Base-by-base conservation (phyloP, 1,139 yeast genomes). In the Nakaseomyces sp. region DNA sequence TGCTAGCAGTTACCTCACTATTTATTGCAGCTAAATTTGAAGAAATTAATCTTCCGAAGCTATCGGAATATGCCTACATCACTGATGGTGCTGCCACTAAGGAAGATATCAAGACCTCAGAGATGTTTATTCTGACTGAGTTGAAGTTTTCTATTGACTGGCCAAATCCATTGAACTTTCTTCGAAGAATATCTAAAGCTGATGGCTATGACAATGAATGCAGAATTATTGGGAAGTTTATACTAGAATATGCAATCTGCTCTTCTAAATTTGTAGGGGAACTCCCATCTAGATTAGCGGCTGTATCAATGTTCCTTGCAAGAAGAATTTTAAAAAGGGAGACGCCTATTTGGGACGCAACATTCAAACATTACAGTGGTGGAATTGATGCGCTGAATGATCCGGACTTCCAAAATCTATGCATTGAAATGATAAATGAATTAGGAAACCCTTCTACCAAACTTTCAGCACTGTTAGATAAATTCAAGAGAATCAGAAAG, bases 11-110 rank as follows among this genome's bases (percentile, higher is more conserved):
- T 4, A 88, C 96, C 1, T 77, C 94, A 6, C 68, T 89, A 51
- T 85, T 88, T 64, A 82, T 89, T 49, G 96, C 97, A 26, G 95
- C 96, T 15, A 89, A 89, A 67, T 88, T 85, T 63, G 98, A 91
- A 67, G 98, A 91, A 67, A 95, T 91, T 29, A 85, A 83, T 61
- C 76, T 91, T 9, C 98, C 98, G 4, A 81, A 91, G 39, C 82
- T 91, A 41, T 78, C 82, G 50, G 85, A 87, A 64, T 89, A 88
- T 63, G 87, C 95, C 16, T 86, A 85, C 62, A 87, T 88, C 51
- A 87, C 96, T 24, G 96, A 87, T 63, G 71, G 71, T 20, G 87
- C 91, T 12, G 87, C 83, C 59, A 74, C 86, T 9, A 91, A 81
- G 60, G 87, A 81, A 45, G 95, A 87, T 58, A 86, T 91, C 47